phyloP scores from a whole-genome alignment of 805 yeast species.

The Ogataea corticis region DNA sequence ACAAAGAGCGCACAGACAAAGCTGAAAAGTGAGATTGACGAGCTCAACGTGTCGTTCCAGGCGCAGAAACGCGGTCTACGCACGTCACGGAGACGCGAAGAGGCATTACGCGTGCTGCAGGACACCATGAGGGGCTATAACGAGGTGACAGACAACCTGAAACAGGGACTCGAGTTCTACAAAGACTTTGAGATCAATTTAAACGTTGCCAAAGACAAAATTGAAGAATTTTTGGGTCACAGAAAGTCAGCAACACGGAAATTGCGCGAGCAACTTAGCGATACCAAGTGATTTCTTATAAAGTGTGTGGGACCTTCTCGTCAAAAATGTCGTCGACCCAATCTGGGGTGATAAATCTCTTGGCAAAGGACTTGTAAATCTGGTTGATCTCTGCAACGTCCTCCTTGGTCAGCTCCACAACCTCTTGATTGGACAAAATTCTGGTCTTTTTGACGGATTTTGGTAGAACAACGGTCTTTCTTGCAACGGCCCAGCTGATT shows the following conservation, averaged over 20 bases:
- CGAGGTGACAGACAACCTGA: slow-evolving; percentile 59
- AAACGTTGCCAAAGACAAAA: slow-evolving; percentile 42
- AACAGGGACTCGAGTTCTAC: slow-evolving; percentile 73
- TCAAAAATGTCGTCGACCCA: slow-evolving; percentile 39
- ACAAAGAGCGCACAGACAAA: slow-evolving; percentile 40
- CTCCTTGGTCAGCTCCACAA: slow-evolving; percentile 36
- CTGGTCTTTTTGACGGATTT: slow-evolving; percentile 35
- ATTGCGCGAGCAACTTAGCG: slow-evolving; percentile 8
- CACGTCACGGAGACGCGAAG: slow-evolving; percentile 41
- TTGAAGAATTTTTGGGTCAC: slow-evolving; percentile 35
- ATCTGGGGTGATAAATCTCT: slow-evolving; percentile 39
- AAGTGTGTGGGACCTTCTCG: slow-evolving; percentile 7
- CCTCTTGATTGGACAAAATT: slow-evolving; percentile 38
- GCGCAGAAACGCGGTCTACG: slow-evolving; percentile 35
- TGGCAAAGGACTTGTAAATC: slow-evolving; percentile 31
- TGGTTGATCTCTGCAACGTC: slow-evolving; percentile 37
- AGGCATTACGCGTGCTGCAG: slow-evolving; percentile 53
- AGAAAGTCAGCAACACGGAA: slow-evolving; percentile 10
- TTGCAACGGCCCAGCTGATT: slow-evolving; percentile 58
- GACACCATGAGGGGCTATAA: slow-evolving; percentile 49
- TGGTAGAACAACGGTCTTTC: slow-evolving; percentile 46
- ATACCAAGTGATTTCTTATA: neutral
- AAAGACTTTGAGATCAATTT: slow-evolving; percentile 51
- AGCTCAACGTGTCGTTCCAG: slow-evolving; percentile 39
- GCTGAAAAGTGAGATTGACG: slow-evolving; percentile 30